Evolutionary conservation across 1,284 basidiomycete species (phyloP).

Genomic region (Cryptococcus floricola): DNA sequence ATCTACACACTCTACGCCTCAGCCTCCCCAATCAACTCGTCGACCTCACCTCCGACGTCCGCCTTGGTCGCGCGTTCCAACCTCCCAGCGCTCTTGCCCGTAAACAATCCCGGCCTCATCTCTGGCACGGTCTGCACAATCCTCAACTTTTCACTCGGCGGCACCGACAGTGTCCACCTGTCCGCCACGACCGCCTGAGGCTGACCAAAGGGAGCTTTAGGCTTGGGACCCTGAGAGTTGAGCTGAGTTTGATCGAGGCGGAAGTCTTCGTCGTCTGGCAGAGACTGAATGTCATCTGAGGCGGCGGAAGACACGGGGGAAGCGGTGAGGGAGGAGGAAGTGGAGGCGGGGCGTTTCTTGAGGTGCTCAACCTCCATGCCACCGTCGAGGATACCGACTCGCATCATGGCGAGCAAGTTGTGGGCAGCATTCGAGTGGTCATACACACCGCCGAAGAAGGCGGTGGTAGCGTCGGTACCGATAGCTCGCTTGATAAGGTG

Average conservation of each 20-base stretch:
- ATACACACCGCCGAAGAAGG: slow-evolving; percentile 91
- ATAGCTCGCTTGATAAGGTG: slow-evolving; percentile 60
- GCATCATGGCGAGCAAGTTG: slow-evolving; percentile 75
- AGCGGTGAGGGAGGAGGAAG: slow-evolving; percentile 28
- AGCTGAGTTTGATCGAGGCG: slow-evolving; percentile 33
- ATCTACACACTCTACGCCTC: slow-evolving; percentile 2
- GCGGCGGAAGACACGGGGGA: slow-evolving; percentile 33
- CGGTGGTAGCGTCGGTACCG: slow-evolving; percentile 82
- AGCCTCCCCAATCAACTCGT: slow-evolving; percentile 26
- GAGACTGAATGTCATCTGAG: slow-evolving; percentile 34
- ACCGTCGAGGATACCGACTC: slow-evolving; percentile 78
- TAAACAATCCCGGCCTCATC: slow-evolving; percentile 37
- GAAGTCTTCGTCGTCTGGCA: slow-evolving; percentile 24
- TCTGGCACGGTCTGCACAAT: slow-evolving; percentile 42
- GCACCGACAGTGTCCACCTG: slow-evolving; percentile 39
- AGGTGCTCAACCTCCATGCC: slow-evolving; percentile 63
- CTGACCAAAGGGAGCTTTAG: slow-evolving; percentile 37
- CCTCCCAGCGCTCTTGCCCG: slow-evolving; percentile 5
- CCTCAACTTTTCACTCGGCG: slow-evolving; percentile 45
- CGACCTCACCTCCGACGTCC: slow-evolving; percentile 25
- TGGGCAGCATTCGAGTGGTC: slow-evolving; percentile 90
- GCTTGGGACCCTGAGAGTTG: slow-evolving; percentile 35
- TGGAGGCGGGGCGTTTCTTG: slow-evolving; percentile 35
- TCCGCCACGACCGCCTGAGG: slow-evolving; percentile 43
- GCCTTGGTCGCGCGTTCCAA: slow-evolving; percentile 22